Evolutionary conservation across 352 stramenopile species (phyloP).

Genomic region (Phytopythium aichiense): DNA sequence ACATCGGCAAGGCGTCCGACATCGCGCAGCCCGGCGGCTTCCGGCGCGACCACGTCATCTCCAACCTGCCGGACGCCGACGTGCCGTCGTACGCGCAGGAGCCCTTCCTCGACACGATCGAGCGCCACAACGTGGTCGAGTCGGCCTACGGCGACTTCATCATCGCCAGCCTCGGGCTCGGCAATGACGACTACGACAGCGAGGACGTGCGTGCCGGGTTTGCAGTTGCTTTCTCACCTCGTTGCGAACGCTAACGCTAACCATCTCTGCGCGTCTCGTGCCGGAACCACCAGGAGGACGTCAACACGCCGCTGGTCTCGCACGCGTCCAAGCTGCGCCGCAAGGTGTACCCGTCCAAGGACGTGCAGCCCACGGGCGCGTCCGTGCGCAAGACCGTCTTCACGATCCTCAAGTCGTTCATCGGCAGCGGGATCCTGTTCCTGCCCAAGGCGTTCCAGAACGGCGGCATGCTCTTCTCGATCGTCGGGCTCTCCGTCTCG

Average conservation of each 20-base stretch:
- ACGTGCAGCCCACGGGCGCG: constrained; percentile 19
- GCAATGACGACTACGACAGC: constrained; percentile 29
- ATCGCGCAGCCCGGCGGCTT: constrained; percentile 51
- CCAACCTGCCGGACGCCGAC: constrained; percentile 23
- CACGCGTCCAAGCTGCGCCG: constrained; percentile 19
- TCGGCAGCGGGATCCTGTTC: constrained; percentile 67
- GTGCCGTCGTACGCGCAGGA: constrained; percentile 38
- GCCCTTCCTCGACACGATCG: constrained; percentile 46
- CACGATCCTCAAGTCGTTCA: constrained; percentile 71
- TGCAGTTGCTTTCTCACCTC: constrained; percentile 7
- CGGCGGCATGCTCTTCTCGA: constrained; percentile 63
- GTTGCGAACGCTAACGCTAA: constrained; percentile 7
- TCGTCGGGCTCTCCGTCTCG: constrained; percentile 39
- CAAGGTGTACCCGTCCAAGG: constrained; percentile 12
- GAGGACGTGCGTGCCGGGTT: constrained; percentile 20
- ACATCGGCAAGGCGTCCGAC: constrained; percentile 50
- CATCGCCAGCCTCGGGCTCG: constrained; percentile 41
- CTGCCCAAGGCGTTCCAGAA: constrained; percentile 64
- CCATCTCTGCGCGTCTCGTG: constrained; percentile 5
- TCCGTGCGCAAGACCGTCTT: constrained; percentile 54
- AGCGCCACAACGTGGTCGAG: constrained; percentile 34
- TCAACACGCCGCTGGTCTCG: constrained; percentile 22
- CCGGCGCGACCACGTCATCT: constrained; percentile 50
- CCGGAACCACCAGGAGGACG: constrained; percentile 20
- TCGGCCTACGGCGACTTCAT: constrained; percentile 56